Evolutionary conservation across 495 filamentous ascomycete genomes (phyloP).

Genomic region (Cercophora scortea): DNA sequence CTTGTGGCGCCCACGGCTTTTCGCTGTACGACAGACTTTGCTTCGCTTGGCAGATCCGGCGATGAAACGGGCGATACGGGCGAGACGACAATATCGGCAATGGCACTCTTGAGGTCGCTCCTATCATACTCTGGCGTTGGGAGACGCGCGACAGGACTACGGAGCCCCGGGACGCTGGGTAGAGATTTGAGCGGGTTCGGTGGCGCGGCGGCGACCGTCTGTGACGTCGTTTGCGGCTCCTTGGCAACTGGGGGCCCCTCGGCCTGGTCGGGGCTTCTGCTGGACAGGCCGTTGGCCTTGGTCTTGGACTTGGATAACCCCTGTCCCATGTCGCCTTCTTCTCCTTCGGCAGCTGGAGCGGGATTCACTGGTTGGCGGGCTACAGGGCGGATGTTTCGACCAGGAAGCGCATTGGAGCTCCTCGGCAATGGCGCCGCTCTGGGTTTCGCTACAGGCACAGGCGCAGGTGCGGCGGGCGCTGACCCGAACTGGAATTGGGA

Average conservation of each 20-base stretch:
- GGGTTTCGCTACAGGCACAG: constrained; percentile 1
- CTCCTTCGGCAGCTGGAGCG: background rate
- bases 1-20: constrained; percentile 4
- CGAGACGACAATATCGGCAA: constrained; percentile 11
- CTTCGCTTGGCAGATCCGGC: constrained; percentile 12
- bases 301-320: constrained; percentile 9
- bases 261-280: too few relatives aligned
- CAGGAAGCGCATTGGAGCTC: constrained; percentile 18
- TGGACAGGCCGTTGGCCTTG: constrained; percentile 4
- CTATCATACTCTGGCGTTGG: constrained; percentile 19
- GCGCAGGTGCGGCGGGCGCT: background rate
- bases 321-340: constrained; percentile 19
- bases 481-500: constrained; percentile 2
- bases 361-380: constrained; percentile 12
- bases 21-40: constrained; percentile 1
- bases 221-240: background rate
- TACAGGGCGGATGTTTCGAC: constrained; percentile 24
- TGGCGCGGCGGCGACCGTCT: background rate
- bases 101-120: constrained; percentile 13
- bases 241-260: constrained; percentile 2
- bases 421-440: constrained; percentile 12
- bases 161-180: constrained; percentile 3
- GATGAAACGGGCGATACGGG: constrained; percentile 24
- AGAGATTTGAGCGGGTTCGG: constrained; percentile 7
- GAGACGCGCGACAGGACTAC: constrained; percentile 7